Conservation (phyloP, 129 eudicot species). For the Silybum marianum region DNA sequence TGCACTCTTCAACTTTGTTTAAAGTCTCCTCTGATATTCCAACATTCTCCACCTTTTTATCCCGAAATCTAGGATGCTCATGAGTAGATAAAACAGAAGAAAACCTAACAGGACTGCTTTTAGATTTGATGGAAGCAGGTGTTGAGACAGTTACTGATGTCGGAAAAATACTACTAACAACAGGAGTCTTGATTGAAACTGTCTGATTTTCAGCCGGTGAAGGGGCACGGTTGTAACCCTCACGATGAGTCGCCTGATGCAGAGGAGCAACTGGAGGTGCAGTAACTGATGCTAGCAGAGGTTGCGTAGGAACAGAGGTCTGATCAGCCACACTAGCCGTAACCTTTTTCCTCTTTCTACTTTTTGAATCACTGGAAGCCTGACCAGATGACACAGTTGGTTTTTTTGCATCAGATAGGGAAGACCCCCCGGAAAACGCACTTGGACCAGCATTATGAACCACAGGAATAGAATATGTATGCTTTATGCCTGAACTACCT, state of each 20-base stretch:
- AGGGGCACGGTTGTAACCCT: slow-evolving; percentile 21
- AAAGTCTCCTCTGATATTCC: slow-evolving; percentile 33
- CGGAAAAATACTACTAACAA: slow-evolving; percentile 34
- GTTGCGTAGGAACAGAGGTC: slow-evolving; percentile 23
- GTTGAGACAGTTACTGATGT: slow-evolving; percentile 48
- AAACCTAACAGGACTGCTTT: slow-evolving; percentile 23
- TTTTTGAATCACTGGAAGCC: slow-evolving; percentile 51
- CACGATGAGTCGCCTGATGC: slow-evolving; percentile 18
- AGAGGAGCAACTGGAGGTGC: slow-evolving; percentile 23
- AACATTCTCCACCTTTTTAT: slow-evolving; percentile 21
- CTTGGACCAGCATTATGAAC: slow-evolving; percentile 39
- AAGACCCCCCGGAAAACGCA: slow-evolving; percentile 30
- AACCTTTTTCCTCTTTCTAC: slow-evolving; percentile 79
- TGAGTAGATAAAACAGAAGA: slow-evolving; percentile 27
- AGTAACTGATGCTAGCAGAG: slow-evolving; percentile 30
- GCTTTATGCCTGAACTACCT: slow-evolving; percentile 31
- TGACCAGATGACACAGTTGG: slow-evolving; percentile 32
- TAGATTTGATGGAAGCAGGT: slow-evolving; percentile 34
- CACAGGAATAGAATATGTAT: slow-evolving; percentile 27
- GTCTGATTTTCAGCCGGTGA: slow-evolving; percentile 37
- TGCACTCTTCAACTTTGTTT: slow-evolving; percentile 59
- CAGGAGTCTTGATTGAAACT: slow-evolving; percentile 33
- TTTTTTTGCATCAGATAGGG: slow-evolving; percentile 38
- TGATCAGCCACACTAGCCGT: slow-evolving; percentile 31
- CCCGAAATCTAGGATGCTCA: slow-evolving; percentile 32